Percentiles rank a stretch among this genome's conserved stretches.
Evolutionary conservation across 2,329 filamentous ascomycete genomes (phyloP).

Genomic region (Talaromyces marneffei): DNA sequence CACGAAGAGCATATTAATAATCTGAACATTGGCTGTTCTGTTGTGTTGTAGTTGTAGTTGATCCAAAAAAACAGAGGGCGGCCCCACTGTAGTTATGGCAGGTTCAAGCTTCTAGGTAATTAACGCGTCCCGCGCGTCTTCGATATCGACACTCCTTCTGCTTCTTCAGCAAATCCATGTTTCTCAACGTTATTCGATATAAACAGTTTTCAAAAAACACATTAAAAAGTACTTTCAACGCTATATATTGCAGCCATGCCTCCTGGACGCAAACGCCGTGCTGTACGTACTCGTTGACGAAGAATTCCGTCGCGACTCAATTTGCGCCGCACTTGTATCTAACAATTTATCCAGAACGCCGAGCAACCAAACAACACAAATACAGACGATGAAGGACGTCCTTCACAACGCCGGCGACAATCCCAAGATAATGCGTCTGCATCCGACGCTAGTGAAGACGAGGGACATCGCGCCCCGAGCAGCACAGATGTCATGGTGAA

Average conservation of each 20-base stretch:
- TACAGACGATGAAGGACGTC: background rate
- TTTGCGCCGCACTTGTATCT: background rate
- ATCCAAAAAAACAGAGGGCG: background rate
- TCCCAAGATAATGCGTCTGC: constrained; percentile 10
- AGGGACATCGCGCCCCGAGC: constrained; percentile 23
- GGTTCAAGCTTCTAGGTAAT: background rate
- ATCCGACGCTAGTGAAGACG: constrained; percentile 16
- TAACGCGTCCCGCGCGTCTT: constrained; percentile 8
- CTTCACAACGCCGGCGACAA: constrained; percentile 9
- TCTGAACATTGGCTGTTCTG: too few species aligned
- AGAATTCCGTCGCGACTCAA: background rate
- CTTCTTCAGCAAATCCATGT: background rate
- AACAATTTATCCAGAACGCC: background rate
- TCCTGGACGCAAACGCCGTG: constrained; percentile 15
- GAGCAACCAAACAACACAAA: constrained; percentile 21
- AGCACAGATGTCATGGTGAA: constrained; percentile 47
- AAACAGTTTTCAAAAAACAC: background rate
- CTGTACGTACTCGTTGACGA: constrained; percentile 11
- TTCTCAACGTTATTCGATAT: background rate
- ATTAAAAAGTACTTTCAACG: background rate
- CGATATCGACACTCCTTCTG: background rate
- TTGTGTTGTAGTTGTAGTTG: background rate
- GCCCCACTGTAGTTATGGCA: too few species aligned
- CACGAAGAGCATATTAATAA: background rate
- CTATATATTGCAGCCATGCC: constrained; percentile 5